phyloP scores from a whole-genome alignment of 2,329 filamentous ascomycete genomes.

The Erysiphe pulchra region DNA sequence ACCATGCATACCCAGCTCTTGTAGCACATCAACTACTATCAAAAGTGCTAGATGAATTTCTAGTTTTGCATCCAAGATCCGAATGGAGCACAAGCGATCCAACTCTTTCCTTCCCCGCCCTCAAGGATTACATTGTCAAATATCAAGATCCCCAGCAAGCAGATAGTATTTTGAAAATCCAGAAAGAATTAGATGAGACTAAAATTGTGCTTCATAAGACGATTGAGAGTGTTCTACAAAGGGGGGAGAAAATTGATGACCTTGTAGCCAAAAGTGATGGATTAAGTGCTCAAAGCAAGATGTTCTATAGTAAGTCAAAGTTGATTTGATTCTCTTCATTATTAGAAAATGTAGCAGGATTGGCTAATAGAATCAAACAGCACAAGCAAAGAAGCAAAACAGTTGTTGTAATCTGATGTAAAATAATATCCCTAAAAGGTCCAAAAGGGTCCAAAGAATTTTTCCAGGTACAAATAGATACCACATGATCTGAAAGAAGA shows the following conservation, averaged over 20 bases:
- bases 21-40: constrained; percentile 70
- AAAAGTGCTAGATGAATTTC: constrained; percentile 74
- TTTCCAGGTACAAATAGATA: too few species aligned
- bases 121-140: constrained; percentile 53
- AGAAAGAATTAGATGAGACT: constrained; percentile 89
- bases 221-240: constrained; percentile 65
- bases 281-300: constrained; percentile 77
- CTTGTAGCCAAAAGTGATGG: constrained; percentile 83
- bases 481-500: too few species aligned
- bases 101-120: constrained; percentile 37
- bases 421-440: background rate
- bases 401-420: constrained; percentile 36
- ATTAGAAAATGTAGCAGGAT: background rate
- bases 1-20: constrained; percentile 48
- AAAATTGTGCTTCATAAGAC: constrained; percentile 96
- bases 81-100: constrained; percentile 32
- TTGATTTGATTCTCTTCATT: background rate
- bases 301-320: constrained; percentile 58
- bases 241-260: constrained; percentile 90
- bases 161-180: constrained; percentile 85
- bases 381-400: constrained; percentile 57
- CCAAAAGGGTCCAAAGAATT: too few species aligned
- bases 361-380: constrained; percentile 11
- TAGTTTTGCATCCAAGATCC: constrained; percentile 45
- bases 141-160: constrained; percentile 51